Percentiles rank a stretch among this genome's conserved stretches.
phyloP scores from a whole-genome alignment of 116 monocot genomes.

The Iris pallida region DNA sequence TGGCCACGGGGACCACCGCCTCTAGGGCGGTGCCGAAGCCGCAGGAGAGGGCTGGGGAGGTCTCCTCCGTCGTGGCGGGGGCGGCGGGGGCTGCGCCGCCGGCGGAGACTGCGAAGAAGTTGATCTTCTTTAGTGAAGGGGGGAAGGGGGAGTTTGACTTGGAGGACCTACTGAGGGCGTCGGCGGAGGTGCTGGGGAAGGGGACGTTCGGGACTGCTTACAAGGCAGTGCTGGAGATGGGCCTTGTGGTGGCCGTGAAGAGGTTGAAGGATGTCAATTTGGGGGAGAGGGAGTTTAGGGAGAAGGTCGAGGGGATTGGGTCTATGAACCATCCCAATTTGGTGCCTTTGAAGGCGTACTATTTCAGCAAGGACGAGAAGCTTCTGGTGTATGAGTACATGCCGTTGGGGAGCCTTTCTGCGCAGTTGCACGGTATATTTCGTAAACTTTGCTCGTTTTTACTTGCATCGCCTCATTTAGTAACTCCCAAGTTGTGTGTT shows the following conservation, averaged over 20 bases:
- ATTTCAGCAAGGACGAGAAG: constrained; percentile 86
- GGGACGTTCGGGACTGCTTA: constrained; percentile 80
- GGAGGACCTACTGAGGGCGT: constrained; percentile 52
- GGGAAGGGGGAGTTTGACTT: constrained; percentile 35
- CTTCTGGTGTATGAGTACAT: constrained; percentile 84
- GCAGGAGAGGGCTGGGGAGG: constrained; percentile 3
- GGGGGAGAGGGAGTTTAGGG: constrained; percentile 55
- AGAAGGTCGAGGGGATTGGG: constrained; percentile 62
- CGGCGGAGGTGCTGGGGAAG: constrained; percentile 68
- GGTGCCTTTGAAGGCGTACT: constrained; percentile 63
- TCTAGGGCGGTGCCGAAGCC: not conserved
- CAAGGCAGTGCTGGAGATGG: constrained; percentile 72
- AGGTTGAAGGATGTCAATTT: constrained; percentile 61
- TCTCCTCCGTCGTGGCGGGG: not conserved
- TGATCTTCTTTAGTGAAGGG: constrained; percentile 41
- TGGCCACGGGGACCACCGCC: not conserved
- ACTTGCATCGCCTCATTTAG: not conserved
- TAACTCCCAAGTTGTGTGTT: not conserved
- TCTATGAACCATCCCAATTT: constrained; percentile 58
- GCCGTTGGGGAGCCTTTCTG: constrained; percentile 76
- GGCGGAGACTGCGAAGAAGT: constrained; percentile 24
- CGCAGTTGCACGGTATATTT: constrained; percentile 63
- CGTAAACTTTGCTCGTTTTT: not conserved
- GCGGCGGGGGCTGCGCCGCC: constrained; percentile 2
- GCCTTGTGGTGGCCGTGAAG: constrained; percentile 68